phyloP scores from a whole-genome alignment of 306 rosid genomes.

The Acacia confusa region DNA sequence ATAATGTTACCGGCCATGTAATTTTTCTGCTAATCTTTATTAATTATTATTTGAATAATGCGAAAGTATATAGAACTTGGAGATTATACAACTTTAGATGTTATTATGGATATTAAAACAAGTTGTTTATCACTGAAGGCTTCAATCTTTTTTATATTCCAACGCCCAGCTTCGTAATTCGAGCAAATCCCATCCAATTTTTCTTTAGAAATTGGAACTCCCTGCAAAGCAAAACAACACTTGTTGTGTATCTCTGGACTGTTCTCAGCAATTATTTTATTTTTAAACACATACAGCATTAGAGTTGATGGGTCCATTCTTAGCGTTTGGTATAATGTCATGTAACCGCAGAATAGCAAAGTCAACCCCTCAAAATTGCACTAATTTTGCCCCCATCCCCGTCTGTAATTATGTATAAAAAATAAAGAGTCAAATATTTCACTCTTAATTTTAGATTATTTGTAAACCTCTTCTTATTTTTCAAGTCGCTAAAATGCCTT shows the following conservation, averaged over 20 bases:
- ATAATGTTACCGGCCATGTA: background rate
- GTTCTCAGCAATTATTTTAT: too few relatives aligned
- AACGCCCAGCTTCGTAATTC: background rate
- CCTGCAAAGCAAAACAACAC: background rate
- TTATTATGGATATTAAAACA: too few relatives aligned
- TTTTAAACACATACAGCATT: background rate
- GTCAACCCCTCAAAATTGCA: background rate
- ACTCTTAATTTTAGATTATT: background rate
- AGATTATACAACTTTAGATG: too few relatives aligned
- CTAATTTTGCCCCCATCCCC: background rate
- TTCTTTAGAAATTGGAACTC: background rate
- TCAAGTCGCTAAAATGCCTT: background rate
- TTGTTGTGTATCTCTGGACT: background rate
- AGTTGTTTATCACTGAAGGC: background rate
- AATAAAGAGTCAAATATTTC: background rate
- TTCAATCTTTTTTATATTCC: background rate
- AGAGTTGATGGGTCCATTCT: slow-evolving; percentile 1
- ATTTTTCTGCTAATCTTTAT: too few relatives aligned
- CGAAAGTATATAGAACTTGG: too few relatives aligned
- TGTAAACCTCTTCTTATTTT: background rate
- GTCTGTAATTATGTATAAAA: background rate
- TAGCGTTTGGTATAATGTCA: background rate
- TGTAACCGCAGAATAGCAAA: background rate
- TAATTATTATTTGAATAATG: too few relatives aligned
- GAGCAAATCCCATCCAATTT: background rate